phyloP scores from a whole-genome alignment of 2,329 filamentous ascomycete genomes.

The Lasiodiplodia hormozganensis region DNA sequence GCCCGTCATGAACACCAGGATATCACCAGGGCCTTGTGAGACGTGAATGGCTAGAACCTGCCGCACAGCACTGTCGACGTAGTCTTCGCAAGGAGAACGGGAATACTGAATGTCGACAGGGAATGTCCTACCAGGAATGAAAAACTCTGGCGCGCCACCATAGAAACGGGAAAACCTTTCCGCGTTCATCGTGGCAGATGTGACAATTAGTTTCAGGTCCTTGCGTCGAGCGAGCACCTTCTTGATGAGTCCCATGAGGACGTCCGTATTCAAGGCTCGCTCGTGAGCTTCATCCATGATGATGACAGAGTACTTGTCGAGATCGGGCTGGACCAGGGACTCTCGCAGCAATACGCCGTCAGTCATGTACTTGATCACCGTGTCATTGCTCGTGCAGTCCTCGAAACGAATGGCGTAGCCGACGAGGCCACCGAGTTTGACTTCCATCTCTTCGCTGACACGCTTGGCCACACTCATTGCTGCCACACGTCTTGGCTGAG shows the following conservation, averaged over 20 bases:
- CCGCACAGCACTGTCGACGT: constrained; percentile 95
- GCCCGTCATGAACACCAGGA: constrained; percentile 98
- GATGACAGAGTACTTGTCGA: constrained; percentile 96
- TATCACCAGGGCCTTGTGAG: constrained; percentile 90
- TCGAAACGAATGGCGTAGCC: constrained; percentile 99
- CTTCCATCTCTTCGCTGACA: constrained; percentile 98
- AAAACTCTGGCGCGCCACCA: constrained; percentile 93
- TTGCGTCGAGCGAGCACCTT: constrained; percentile 89
- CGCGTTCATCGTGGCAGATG: constrained; percentile 97
- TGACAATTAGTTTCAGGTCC: constrained; percentile 95
- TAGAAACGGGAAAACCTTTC: constrained; percentile 97
- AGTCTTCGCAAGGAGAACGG: constrained; percentile 93
- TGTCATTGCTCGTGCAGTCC: constrained; percentile 95
- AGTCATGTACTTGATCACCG: constrained; percentile 98
- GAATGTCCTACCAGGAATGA: constrained; percentile 94
- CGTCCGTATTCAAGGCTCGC: constrained; percentile 93
- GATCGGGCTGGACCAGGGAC: constrained; percentile 87
- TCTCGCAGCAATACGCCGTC: constrained; percentile 94
- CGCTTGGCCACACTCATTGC: constrained; percentile 99
- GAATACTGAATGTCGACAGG: constrained; percentile 97
- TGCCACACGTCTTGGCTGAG: constrained; percentile 92
- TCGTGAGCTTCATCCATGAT: constrained; percentile 99
- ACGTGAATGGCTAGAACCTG: constrained; percentile 96
- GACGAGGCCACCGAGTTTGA: constrained; percentile 83
- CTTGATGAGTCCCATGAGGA: constrained; percentile 96